A percentile compares a stretch with the other conserved stretches of the same genome.
These are phyloP conservation scores for Cryptosporidium meleagridis DNA, from an alignment of 169 alveolate genomes.

Conservation along the genomic window DNA sequence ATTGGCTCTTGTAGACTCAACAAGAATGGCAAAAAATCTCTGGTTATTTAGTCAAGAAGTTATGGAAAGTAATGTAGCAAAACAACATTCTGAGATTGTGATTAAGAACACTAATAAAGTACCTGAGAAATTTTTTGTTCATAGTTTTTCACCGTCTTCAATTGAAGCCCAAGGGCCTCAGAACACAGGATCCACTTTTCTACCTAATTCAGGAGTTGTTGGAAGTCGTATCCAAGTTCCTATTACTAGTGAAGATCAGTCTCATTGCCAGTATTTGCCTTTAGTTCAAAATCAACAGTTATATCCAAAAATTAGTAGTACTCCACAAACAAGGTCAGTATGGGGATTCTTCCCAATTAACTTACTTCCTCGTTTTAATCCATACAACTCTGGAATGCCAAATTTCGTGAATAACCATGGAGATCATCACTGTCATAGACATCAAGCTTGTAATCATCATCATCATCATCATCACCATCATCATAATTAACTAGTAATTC, in stretches of 20 bases:
- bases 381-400: constrained; percentile 46
- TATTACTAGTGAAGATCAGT: not conserved
- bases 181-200: constrained; percentile 26
- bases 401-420: not conserved
- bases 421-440: not conserved
- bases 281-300: constrained; percentile 22
- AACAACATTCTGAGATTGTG: not conserved
- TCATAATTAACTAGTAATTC: not conserved
- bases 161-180: not conserved
- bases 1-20: constrained; percentile 34
- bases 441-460: not conserved
- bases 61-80: not conserved
- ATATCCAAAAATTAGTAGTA: constrained; percentile 24
- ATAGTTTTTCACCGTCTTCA: constrained; percentile 1
- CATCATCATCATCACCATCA: constrained; percentile 5
- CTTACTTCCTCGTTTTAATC: constrained; percentile 48
- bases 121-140: constrained; percentile 35
- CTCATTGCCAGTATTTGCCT: constrained; percentile 2
- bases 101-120: not conserved
- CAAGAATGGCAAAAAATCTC: constrained; percentile 28
- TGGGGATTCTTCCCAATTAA: constrained; percentile 71
- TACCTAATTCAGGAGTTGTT: constrained; percentile 11
- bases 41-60: constrained; percentile 21
- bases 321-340: constrained; percentile 41
- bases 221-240: constrained; percentile 11